Evolutionary conservation across 148 eudicot genomes (phyloP).

Genomic region (Vaccinium darrowii): DNA sequence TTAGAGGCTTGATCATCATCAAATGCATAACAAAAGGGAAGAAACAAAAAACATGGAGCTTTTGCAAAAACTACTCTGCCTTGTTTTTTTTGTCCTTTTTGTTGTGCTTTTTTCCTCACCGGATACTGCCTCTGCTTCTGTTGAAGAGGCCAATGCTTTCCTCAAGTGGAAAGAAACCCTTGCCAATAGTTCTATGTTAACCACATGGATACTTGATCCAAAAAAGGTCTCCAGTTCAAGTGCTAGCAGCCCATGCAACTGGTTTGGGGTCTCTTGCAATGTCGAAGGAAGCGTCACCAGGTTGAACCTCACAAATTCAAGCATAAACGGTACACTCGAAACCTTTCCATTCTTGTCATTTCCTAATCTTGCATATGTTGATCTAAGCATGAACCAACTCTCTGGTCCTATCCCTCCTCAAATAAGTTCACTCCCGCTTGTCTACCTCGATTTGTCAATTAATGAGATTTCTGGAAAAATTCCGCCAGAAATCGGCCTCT

Average conservation of each 20-base stretch:
- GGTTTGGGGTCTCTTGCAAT: constrained; percentile 32
- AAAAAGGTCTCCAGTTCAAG: neutral
- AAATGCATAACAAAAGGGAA: neutral
- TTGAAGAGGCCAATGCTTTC: no score
- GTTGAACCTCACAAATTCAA: neutral
- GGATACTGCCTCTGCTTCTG: no score
- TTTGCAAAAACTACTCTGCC: neutral
- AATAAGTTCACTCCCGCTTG: neutral
- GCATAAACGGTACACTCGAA: neutral
- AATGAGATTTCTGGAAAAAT: neutral
- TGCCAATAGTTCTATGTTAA: constrained; percentile 25
- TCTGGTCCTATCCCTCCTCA: neutral
- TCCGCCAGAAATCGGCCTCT: neutral
- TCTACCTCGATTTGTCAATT: neutral
- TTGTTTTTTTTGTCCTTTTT: neutral
- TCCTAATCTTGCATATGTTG: neutral
- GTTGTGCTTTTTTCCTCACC: constrained; percentile 4
- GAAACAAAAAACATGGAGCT: neutral
- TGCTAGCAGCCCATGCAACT: constrained; percentile 31
- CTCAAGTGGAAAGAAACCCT: no score
- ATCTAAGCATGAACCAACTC: neutral
- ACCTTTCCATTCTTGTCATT: neutral
- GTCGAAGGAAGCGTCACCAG: neutral
- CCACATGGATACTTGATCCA: constrained; percentile 35
- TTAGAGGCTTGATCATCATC: neutral